Evolutionary conservation across 805 yeast species (phyloP), one percentile per base, ranked within the genome.

Genomic region (Candida vaughaniae): DNA sequence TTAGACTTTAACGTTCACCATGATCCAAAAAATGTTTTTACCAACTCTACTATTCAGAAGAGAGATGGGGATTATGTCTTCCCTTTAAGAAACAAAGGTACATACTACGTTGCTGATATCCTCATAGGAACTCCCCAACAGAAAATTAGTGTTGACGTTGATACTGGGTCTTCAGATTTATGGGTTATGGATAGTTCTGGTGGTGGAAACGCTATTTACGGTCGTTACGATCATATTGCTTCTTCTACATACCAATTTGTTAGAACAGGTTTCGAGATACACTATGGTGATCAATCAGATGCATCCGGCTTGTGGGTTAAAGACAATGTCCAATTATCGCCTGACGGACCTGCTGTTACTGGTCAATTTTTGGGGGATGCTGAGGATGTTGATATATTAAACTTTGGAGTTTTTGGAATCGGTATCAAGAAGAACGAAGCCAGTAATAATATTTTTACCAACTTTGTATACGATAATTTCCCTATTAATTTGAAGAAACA

Each of bases 201-300:
- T 16, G 43, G 37, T 1, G 15, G 16, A 17, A 30, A 41, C 25
- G 23, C 33, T 6, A 11, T 29, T 11, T 67, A 54, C 36, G 77
- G 77, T 18, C 53, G 66, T 7, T 72, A 66, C 42, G 56, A 66
- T 39, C 33, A 50, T 1, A 37, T 51, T 3, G 19, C 42, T 4
- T 71, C 76, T 1, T 39, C 60, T 0, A 39, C 69, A 6, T 71
- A 53, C 45, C 17, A 46, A 3, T 31, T 39, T 16, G 61, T 67
- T 38, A 63, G 63, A 6, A 47, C 53, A 7, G 43, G 51, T 1
- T 76, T 76, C 46, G 31, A 48, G 11, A 74, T 76, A 41, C 22
- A 47, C 3, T 76, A 76, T 45, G 78, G 68, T 6, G 82, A 76
- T 51, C 46, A 54, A 3, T 63, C 76, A 3, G 56, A 48, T 37